Percentiles rank a stretch among this genome's conserved stretches.
phyloP scores from a whole-genome alignment of 2,329 filamentous ascomycete species.

The Colletotrichum lini region DNA sequence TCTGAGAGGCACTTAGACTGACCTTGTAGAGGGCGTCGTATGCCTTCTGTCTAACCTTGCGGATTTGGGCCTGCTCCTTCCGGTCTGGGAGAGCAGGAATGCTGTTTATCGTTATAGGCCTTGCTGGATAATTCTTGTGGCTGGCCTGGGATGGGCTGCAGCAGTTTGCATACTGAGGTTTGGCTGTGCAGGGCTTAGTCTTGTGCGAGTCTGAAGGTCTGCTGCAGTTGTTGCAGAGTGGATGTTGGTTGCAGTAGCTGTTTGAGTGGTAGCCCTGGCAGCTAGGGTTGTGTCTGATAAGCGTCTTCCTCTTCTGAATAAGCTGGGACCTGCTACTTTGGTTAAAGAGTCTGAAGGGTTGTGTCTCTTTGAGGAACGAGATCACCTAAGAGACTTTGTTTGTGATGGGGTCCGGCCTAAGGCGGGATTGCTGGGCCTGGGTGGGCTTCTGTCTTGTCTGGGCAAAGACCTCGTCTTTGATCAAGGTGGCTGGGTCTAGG shows the following conservation, averaged over 20 bases:
- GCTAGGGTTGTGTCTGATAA: neutral
- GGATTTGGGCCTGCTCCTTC: neutral
- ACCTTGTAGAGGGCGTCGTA: neutral
- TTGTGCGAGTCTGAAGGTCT: slow-evolving; percentile 10
- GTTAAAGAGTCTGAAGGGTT: neutral
- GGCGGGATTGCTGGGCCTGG: neutral
- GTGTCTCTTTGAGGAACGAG: neutral
- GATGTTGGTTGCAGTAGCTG: neutral
- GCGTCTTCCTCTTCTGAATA: slow-evolving; percentile 5
- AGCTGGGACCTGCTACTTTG: slow-evolving; percentile 2
- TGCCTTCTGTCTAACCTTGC: neutral
- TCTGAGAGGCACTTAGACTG: neutral
- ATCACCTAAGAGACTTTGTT: slow-evolving; percentile 9
- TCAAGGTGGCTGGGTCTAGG: neutral
- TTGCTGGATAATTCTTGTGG: neutral
- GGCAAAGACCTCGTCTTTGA: slow-evolving; percentile 9
- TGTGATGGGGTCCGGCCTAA: neutral
- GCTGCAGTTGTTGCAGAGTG: neutral
- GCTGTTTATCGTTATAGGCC: neutral
- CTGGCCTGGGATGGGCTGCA: slow-evolving; percentile 1
- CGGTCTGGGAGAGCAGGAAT: neutral
- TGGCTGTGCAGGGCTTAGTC: neutral
- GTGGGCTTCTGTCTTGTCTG: slow-evolving; percentile 8
- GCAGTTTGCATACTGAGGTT: neutral
- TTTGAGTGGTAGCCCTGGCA: slow-evolving; percentile 13